Evolutionary conservation across 208 protist species (phyloP).

Genomic region (Endotrypanum monterogeii): DNA sequence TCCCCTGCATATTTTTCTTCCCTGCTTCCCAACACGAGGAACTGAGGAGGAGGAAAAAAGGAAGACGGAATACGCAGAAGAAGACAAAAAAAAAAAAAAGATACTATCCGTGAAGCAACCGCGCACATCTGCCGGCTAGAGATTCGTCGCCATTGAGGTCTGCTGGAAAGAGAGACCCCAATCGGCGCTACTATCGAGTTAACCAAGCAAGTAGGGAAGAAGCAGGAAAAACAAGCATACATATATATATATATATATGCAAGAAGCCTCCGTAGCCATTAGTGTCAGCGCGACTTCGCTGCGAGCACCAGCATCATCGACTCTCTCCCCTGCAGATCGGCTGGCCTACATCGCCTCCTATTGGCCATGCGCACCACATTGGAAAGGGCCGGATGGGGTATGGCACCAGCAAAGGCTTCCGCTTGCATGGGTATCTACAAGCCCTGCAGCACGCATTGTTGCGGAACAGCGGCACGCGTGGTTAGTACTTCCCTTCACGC

Average conservation of each 20-base stretch:
- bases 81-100: not conserved
- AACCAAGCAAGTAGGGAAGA: too few species aligned
- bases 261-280: not conserved
- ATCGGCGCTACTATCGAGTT: not conserved
- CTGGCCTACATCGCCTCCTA: constrained; percentile 30
- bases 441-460: constrained; percentile 41
- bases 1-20: too few species aligned
- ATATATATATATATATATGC: not conserved
- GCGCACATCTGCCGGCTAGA: not conserved
- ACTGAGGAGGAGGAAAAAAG: too few species aligned
- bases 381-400: not conserved
- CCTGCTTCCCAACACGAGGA: too few species aligned
- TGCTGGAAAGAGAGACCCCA: not conserved
- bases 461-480: constrained; percentile 45
- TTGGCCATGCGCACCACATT: constrained; percentile 8
- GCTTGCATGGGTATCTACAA: constrained; percentile 40
- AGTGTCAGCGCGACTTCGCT: not conserved
- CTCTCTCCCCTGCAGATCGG: not conserved
- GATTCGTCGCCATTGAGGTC: not conserved
- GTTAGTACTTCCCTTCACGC: constrained; percentile 36
- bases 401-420: constrained; percentile 31
- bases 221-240: not conserved
- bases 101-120: not conserved
- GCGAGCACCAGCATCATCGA: not conserved
- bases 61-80: too few species aligned